phyloP scores from a whole-genome alignment of 805 yeast species.

The Wickerhamiella sergipiensis region DNA sequence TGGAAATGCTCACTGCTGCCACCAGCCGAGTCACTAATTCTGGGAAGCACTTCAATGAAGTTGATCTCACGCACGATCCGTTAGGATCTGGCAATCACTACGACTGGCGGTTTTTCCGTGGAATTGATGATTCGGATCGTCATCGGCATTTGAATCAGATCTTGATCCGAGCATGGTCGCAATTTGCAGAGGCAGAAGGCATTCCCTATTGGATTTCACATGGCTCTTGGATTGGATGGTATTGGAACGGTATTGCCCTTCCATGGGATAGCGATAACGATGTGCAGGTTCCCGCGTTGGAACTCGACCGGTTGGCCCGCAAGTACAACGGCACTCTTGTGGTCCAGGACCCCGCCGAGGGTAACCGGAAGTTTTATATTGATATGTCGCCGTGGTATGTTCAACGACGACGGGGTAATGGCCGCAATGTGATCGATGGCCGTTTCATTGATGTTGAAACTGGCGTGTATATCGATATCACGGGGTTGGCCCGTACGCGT shows the following conservation, averaged over 20 bases:
- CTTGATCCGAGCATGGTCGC: slow-evolving; percentile 33
- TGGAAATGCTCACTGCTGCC: neutral
- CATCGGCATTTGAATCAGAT: slow-evolving; percentile 36
- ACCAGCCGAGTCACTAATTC: slow-evolving; percentile 1
- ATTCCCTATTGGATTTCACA: slow-evolving; percentile 36
- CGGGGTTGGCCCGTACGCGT: slow-evolving; percentile 31
- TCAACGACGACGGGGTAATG: slow-evolving; percentile 36
- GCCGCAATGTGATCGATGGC: slow-evolving; percentile 38
- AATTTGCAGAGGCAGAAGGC: slow-evolving; percentile 31
- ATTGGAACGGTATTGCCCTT: slow-evolving; percentile 34
- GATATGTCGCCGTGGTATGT: slow-evolving; percentile 38
- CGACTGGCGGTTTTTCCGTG: slow-evolving; percentile 56
- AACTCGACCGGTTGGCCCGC: slow-evolving; percentile 33
- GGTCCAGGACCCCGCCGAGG: slow-evolving; percentile 32
- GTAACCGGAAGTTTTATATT: slow-evolving; percentile 32
- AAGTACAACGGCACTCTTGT: slow-evolving; percentile 35
- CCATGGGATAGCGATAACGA: slow-evolving; percentile 42
- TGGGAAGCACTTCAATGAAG: slow-evolving; percentile 16
- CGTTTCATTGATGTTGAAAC: slow-evolving; percentile 48
- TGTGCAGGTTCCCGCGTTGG: slow-evolving; percentile 38
- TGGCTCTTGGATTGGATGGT: slow-evolving; percentile 38
- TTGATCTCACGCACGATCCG: slow-evolving; percentile 11
- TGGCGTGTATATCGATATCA: slow-evolving; percentile 46
- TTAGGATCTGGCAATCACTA: slow-evolving; percentile 26
- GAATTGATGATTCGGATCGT: slow-evolving; percentile 26